Conservation (phyloP, 148 eudicot species). For the Polygonum aviculare region DNA sequence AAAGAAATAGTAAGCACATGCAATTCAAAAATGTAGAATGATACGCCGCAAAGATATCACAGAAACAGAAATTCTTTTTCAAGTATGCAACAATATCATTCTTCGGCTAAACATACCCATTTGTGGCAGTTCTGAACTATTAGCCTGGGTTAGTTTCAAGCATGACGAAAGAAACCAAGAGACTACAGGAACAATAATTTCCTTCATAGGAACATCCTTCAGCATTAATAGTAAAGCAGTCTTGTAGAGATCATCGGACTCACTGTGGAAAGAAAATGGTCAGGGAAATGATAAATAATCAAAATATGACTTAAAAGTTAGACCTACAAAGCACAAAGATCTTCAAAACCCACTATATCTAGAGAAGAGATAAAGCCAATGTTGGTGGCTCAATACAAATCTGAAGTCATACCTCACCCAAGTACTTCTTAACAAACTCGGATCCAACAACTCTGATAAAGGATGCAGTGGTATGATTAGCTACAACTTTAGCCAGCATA, state of each 20-base stretch:
- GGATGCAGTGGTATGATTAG: too few species aligned
- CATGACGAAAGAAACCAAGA: slow-evolving; percentile 49
- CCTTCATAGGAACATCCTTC: slow-evolving; percentile 45
- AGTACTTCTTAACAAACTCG: too few species aligned
- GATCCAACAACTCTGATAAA: too few species aligned
- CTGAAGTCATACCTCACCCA: too few species aligned
- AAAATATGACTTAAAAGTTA: background rate
- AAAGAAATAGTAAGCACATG: background rate
- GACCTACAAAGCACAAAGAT: background rate
- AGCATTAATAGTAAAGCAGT: slow-evolving; percentile 36
- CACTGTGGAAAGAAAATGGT: slow-evolving; percentile 27
- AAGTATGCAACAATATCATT: background rate
- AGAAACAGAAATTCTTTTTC: background rate
- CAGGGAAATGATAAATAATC: background rate
- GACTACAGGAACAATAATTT: slow-evolving; percentile 32
- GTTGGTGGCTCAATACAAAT: too few species aligned
- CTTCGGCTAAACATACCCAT: slow-evolving; percentile 25
- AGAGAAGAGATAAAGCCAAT: too few species aligned
- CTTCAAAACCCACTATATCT: too few species aligned
- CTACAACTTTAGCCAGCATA: too few species aligned
- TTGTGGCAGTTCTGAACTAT: slow-evolving; percentile 27
- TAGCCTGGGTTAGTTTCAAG: slow-evolving; percentile 31
- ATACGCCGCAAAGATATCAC: background rate
- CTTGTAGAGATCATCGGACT: slow-evolving; percentile 41
- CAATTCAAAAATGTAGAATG: background rate